Conservation (phyloP, 352 stramenopile species). For the Phytophthora lateralis region DNA sequence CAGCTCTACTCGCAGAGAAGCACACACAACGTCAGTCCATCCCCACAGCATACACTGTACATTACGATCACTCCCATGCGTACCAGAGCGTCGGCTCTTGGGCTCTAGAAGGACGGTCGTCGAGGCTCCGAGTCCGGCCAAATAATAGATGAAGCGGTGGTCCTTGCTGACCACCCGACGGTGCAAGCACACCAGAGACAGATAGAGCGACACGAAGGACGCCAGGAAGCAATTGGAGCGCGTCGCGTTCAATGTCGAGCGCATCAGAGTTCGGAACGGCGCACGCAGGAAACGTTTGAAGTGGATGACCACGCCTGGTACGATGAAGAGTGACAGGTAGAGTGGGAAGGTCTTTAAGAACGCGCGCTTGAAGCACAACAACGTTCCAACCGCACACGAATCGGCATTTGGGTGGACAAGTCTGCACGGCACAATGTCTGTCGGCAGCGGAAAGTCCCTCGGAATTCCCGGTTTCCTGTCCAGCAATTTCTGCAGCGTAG, state of each 20-base stretch:
- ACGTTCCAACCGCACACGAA: constrained; percentile 51
- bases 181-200: constrained; percentile 68
- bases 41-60: constrained; percentile 2
- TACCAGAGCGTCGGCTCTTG: constrained; percentile 81
- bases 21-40: constrained; percentile 2
- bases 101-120: constrained; percentile 78
- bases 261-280: constrained; percentile 57
- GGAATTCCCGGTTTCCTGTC: constrained; percentile 45
- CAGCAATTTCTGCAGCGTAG: constrained; percentile 51
- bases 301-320: constrained; percentile 80
- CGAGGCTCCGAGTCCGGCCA: constrained; percentile 67
- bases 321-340: constrained; percentile 87
- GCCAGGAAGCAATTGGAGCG: constrained; percentile 80
- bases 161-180: constrained; percentile 58
- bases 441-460: constrained; percentile 30
- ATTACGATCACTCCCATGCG: neutral
- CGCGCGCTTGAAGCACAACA: constrained; percentile 61
- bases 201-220: constrained; percentile 77
- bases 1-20: constrained; percentile 49
- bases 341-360: constrained; percentile 77
- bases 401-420: constrained; percentile 62
- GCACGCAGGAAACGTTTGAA: constrained; percentile 80
- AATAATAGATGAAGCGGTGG: constrained; percentile 81
- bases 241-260: constrained; percentile 66
- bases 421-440: constrained; percentile 57